Evolutionary conservation across 306 rosid species (phyloP), one percentile per base, ranked within the genome.

Genomic region (Oemleria cerasiformis): DNA sequence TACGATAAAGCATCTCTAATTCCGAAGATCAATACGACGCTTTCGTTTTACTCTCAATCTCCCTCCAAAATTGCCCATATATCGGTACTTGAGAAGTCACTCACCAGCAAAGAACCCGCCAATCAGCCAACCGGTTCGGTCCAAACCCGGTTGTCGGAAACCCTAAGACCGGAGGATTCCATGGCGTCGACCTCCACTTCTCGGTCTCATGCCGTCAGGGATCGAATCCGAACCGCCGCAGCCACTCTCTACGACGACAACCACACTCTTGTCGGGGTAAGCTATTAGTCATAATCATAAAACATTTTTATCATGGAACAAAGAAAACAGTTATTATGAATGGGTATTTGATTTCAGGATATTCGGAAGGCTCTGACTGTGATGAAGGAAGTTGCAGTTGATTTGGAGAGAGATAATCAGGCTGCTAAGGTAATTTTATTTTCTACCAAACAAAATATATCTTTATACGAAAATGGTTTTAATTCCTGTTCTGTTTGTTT

Each of bases 301-400:
- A 1, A 30, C 20, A 11, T 6, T 47, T 21, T 1, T 7, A 2
- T 44, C 56, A n/a, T 30, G 8, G 25, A 21, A 62, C 14, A 23
- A 42, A 42, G 20, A 65, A 23, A 25, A 15, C 19, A 25, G 5
- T 51, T 20, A 20, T 57, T 34, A 47, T 74, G 43, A 36, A 17
- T 45, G 9, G 5, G 0, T 34, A 11, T 62, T 73, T 75, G 63
- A 19, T 69, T 69, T 81, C 81, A 94, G 97, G 96, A 89, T 53
- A 77, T 88, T 21, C 85, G 97, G 39, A 75, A 53, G 81, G 65
- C 86, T 41, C 71, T 84, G 72, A 38, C 9, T 65, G 8, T 85
- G 81, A 86, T 89, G 91, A 89, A 85, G 86, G 90, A 84, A 5
- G 75, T 94, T 74, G 97, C 92, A 0, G 85, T 89, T 79, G 90